Evolutionary conservation across 352 stramenopile species (phyloP).

Genomic region (Vaucheria bursata): DNA sequence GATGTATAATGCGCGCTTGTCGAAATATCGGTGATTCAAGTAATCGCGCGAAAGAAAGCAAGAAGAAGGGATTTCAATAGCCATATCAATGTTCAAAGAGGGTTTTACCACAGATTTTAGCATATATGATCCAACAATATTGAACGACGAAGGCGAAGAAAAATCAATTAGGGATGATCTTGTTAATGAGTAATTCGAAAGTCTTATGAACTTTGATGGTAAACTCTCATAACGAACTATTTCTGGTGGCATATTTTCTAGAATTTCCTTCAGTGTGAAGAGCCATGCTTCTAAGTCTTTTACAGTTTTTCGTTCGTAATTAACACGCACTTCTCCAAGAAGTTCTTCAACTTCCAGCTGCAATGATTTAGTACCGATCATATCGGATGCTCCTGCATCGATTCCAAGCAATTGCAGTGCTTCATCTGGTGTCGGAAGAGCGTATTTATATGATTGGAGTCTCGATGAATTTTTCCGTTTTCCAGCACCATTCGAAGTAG

Average conservation of each 20-base stretch:
- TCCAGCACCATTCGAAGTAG: too few species aligned
- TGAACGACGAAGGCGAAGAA: slow-evolving; percentile 59
- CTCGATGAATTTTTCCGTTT: too few species aligned
- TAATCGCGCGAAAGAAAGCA: slow-evolving; percentile 78
- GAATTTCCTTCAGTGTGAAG: slow-evolving; percentile 65
- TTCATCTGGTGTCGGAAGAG: slow-evolving; percentile 71
- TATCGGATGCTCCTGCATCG: slow-evolving; percentile 61
- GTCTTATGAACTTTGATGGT: slow-evolving; percentile 46
- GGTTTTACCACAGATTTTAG: slow-evolving; percentile 66
- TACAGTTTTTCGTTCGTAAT: slow-evolving; percentile 42
- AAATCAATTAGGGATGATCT: slow-evolving; percentile 72
- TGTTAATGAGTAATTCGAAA: slow-evolving; percentile 57
- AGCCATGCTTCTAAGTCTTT: slow-evolving; percentile 54
- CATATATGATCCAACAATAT: slow-evolving; percentile 74
- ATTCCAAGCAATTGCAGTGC: slow-evolving; percentile 64
- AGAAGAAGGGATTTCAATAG: slow-evolving; percentile 63
- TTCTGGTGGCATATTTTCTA: slow-evolving; percentile 60
- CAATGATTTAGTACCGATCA: slow-evolving; percentile 62
- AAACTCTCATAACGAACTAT: slow-evolving; percentile 59
- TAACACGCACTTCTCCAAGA: slow-evolving; percentile 53
- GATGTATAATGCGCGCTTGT: slow-evolving; percentile 75
- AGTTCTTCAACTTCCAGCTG: slow-evolving; percentile 72
- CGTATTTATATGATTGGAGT: too few species aligned
- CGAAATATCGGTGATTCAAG: slow-evolving; percentile 72
- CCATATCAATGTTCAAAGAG: slow-evolving; percentile 63